These are phyloP conservation scores for Zasmidium cellare DNA, from an alignment of 2,329 filamentous ascomycete species.

Conservation along the genomic window DNA sequence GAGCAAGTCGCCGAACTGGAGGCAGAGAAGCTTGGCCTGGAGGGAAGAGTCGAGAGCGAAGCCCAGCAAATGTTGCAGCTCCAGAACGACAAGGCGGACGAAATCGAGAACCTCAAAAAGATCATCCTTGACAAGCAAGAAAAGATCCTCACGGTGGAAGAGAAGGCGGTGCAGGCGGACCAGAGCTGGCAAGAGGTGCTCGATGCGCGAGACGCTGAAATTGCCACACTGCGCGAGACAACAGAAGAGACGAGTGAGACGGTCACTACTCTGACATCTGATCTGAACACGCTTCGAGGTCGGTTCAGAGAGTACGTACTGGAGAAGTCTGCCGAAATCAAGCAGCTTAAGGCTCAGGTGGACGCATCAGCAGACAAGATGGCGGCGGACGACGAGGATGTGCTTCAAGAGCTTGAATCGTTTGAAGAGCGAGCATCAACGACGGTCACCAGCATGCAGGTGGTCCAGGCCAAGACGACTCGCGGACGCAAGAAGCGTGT, in stretches of 20 bases:
- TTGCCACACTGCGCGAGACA: constrained; percentile 33
- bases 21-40: constrained; percentile 31
- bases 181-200: constrained; percentile 42
- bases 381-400: background rate
- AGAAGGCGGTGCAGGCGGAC: constrained; percentile 39
- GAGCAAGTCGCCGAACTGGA: constrained; percentile 27
- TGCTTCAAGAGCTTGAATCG: background rate
- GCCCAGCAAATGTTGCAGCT: constrained; percentile 37
- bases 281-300: constrained; percentile 15
- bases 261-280: constrained; percentile 26
- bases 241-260: constrained; percentile 19
- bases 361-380: background rate
- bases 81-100: constrained; percentile 33
- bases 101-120: constrained; percentile 32
- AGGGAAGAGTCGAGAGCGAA: constrained; percentile 36
- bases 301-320: constrained; percentile 5
- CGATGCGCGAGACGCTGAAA: constrained; percentile 39
- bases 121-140: constrained; percentile 35
- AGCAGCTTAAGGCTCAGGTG: background rate
- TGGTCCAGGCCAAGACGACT: background rate
- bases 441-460: background rate
- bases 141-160: constrained; percentile 34
- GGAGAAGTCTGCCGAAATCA: constrained; percentile 4
- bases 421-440: background rate
- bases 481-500: constrained; percentile 5